Base-by-base conservation (phyloP, 352 stramenopile species). In the Poterioochromonas sp. region DNA sequence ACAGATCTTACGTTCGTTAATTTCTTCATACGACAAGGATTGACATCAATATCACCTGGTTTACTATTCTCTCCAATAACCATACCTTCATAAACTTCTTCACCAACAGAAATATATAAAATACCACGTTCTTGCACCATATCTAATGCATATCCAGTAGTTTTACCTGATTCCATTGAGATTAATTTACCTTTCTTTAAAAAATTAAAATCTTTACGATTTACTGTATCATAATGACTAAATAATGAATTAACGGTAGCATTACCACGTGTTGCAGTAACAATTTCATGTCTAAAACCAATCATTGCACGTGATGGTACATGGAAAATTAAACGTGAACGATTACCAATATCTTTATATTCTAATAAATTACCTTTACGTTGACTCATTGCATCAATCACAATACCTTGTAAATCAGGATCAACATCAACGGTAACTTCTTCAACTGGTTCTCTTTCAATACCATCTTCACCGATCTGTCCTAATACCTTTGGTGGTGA, bases 201-300 rank as follows among this genome's bases (percentile, higher is more conserved):
- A 44, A 34, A 34, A 37, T 18, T 39, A 39, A 78, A 73, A 26
- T 78, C 54, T 37, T 0, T 64, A 5, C 11, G 1, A 37, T 47
- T 49, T 26, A 73, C 73, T 18, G 2, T 18, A 39, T 97, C 95
- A 78, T 94, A 90, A 83, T 97, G 86, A 35, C 89, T 80, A 84
- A 97, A 98, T 76, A 95, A 91, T 80, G 95, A 96, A 86, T 97
- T 97, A 69, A 98, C 84, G 70, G 98, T 92, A 51, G 92, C 95
- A 82, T 89, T 97, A 78, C 95, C 95, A 78, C 92, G 87, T 11
- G 94, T 98, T 65, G 93, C 87, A 15, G 93, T 97, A 70, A 94
- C 95, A 82, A 98, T 94, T 85, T 97, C 94, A 49, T 91, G 93
- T 62, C 91, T 89, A 83, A 98, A 98, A 22, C 95, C 95, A 82